Conservation (phyloP, 441 rosid species). For the Macaranga tanarius region DNA sequence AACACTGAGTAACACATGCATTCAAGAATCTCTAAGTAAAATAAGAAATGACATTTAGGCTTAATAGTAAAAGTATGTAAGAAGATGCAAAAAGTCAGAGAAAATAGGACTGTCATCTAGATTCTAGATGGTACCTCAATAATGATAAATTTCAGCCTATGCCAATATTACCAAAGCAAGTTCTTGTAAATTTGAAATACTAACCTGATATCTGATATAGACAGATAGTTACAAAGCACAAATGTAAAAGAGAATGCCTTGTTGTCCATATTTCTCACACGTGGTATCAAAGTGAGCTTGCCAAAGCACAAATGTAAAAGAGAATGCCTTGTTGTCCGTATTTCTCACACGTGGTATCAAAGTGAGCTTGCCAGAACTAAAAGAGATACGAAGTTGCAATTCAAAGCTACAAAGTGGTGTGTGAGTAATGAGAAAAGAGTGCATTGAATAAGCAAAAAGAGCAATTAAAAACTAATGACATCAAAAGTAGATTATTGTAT, state of each 20-base stretch:
- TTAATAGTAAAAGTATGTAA: neutral
- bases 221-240: conserved; percentile 83
- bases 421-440: neutral
- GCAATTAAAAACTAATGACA: neutral
- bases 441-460: neutral
- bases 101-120: neutral
- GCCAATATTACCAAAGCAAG: conserved; percentile 16
- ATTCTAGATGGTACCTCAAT: neutral
- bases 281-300: too few species aligned
- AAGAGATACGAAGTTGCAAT: conserved; percentile 73
- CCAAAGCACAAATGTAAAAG: too few species aligned
- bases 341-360: too few species aligned
- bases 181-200: conserved; percentile 21
- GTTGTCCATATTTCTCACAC: too few species aligned
- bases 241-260: conserved; percentile 86
- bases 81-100: conserved; percentile 1
- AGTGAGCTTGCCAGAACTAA: too few species aligned
- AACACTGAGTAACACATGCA: conserved; percentile 10
- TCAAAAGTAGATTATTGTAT: neutral
- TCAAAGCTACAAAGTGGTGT: conserved; percentile 60
- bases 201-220: conserved; percentile 92
- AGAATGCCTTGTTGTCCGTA: too few species aligned
- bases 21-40: too few species aligned
- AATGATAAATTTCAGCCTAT: conserved; percentile 14
- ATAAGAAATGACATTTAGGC: neutral